These are phyloP conservation scores for Physcomitrium patens DNA, from an alignment of 225 moss, liverwort and hornwort species.

Conservation along the genomic window DNA sequence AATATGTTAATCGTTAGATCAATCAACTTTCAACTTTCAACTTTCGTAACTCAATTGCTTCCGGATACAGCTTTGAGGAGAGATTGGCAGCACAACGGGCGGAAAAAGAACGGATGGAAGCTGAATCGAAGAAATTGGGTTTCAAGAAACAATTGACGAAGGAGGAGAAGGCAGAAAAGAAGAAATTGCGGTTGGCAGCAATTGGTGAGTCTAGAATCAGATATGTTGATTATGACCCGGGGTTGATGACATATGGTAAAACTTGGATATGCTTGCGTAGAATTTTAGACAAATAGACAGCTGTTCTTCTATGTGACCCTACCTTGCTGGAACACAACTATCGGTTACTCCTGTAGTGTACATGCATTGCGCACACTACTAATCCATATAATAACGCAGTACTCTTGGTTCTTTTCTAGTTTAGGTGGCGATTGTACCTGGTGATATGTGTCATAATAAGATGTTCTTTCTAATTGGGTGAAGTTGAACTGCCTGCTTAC, in stretches of 20 bases:
- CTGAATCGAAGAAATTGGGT: slow-evolving; percentile 67
- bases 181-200: slow-evolving; percentile 88
- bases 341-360: not conserved
- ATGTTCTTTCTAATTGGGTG: slow-evolving; percentile 1
- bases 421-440: not conserved
- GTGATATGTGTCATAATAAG: not conserved
- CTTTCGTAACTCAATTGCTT: not conserved
- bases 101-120: slow-evolving; percentile 80
- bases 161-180: slow-evolving; percentile 84
- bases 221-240: not conserved
- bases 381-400: not conserved
- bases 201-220: slow-evolving; percentile 65
- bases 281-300: not conserved
- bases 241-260: slow-evolving; percentile 1
- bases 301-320: not conserved
- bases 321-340: not conserved
- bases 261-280: no score
- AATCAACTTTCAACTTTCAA: not conserved
- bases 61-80: slow-evolving; percentile 83
- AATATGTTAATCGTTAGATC: not conserved
- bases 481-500: slow-evolving; percentile 26
- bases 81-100: slow-evolving; percentile 80
- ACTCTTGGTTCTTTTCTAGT: slow-evolving; percentile 11
- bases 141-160: slow-evolving; percentile 73
- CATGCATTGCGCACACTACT: not conserved